phyloP scores from a whole-genome alignment of 1,139 yeast species.

The Chernovozyma aurita region DNA sequence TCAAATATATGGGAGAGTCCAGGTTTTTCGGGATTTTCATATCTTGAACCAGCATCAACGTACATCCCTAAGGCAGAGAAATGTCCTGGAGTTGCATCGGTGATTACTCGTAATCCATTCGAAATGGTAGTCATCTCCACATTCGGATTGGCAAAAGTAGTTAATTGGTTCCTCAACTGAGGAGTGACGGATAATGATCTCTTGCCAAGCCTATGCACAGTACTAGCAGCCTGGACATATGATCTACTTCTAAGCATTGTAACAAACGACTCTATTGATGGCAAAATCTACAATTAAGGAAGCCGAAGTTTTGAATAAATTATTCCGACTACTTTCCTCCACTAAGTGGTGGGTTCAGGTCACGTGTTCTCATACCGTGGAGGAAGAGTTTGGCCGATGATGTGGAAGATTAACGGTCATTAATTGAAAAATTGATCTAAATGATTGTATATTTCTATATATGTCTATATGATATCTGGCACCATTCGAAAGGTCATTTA shows the following conservation, averaged over 20 bases:
- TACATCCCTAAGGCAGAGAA: constrained; percentile 89
- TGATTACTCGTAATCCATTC: constrained; percentile 80
- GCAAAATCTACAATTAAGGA: too few species aligned
- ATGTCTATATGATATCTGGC: too few species aligned
- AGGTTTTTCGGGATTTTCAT: constrained; percentile 49
- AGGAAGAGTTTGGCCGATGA: too few species aligned
- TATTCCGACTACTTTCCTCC: too few species aligned
- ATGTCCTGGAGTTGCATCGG: constrained; percentile 86
- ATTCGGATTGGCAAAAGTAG: constrained; percentile 17
- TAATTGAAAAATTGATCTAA: too few species aligned
- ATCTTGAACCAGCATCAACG: constrained; percentile 87
- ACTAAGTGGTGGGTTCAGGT: too few species aligned
- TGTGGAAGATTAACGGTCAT: too few species aligned
- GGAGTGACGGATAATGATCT: not conserved
- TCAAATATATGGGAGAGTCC: constrained; percentile 87
- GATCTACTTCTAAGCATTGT: constrained; percentile 2
- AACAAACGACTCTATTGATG: too few species aligned
- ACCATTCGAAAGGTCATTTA: too few species aligned
- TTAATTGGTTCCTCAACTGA: not conserved
- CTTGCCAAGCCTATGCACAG: not conserved
- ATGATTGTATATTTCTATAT: too few species aligned
- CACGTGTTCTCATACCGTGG: too few species aligned
- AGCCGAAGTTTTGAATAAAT: too few species aligned
- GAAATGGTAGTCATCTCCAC: constrained; percentile 49
- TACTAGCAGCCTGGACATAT: not conserved